Base-by-base conservation (phyloP, 768 basidiomycete species). In the Russula sp. region DNA sequence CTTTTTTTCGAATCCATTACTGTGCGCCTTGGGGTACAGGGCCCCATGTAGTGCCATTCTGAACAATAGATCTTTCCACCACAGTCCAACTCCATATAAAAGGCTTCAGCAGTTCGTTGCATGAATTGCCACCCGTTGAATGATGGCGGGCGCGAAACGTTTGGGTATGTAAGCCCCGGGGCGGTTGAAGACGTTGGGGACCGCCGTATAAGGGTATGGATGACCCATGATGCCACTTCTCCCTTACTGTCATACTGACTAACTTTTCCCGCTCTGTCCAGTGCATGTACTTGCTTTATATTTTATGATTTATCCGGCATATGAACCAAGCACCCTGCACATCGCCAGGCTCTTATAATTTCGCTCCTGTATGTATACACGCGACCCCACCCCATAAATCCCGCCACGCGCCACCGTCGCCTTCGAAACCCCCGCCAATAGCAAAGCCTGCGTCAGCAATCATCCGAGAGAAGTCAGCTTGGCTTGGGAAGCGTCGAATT, bases 321-420 rank as follows among this genome's bases (percentile, higher is more conserved):
- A 55, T 27, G 10, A 13, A 32, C 14, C 20, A 37, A 14, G 27
- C 6, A 16, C 20, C 14, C 7, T 22, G 14, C 54, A 49, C 27
- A 37, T 20, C 7, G 34, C 16, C 14, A 18, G n/a, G 51, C 52
- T 40, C 45, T 45, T n/a, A 45, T 45, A 20, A 6, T 71, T 95
- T 95, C 48, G 94, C 90, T 9, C 84, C 93, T 1, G 79, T 91
- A 69, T 95, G 93, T 51, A 97, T 82, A 65, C 83, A 84, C 6
- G 94, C 91, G 70, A 96, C 86, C 11, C 94, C 94, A 31, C 89
- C 91, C 85, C 91, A 94, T 62, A 91, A 71, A 68, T 93, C 84
- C 22, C 80, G 81, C 89, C 91, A 96, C 57, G 89, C 89, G n/a
- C 86, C 89, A 5, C 88, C 91, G 68, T 89, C 85, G 48, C 80